Evolutionary conservation across 2,329 filamentous ascomycete genomes (phyloP), one percentile per base, ranked within the genome.

Genomic region (Bipolaris victoriae): DNA sequence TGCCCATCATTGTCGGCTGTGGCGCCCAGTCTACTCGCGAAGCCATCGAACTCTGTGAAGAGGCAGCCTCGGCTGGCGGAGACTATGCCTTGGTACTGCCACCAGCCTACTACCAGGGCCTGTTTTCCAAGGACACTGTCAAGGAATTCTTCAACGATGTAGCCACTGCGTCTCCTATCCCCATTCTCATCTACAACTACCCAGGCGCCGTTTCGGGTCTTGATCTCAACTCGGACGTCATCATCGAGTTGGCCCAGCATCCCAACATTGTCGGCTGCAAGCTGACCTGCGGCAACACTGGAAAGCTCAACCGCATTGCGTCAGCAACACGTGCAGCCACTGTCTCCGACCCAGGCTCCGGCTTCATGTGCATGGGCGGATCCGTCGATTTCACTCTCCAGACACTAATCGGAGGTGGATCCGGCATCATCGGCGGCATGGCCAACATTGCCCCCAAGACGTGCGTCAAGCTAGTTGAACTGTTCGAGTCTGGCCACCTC

Each of bases 81-180:
- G 88, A 92, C 76, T 91, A 89, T 66, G 89, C 89, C 6, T 82
- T 95, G 54, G 84, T 93, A 3, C 82, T 94, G 26, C 89, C 90
- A 10, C 90, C 90, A 3, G 86, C 86, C 49, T 94, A 93, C 79
- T 93, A 92, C 78, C 85, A 87, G 54, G 72, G 84, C 3, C 80
- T 91, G 20, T 88, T 91, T 71, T 85, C 82, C 24, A 82, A 84
- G 10, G 81, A 84, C 7, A 83, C 83, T 1, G 77, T 88, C 48
- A 73, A 86, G 46, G 81, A 84, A 24, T 91, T 87, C 76, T 93
- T 91, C 81, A 80, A 78, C 35, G 80, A 84, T 35, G 87, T 90
- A 16, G 88, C 88, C 18, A 81, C 84, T 60, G 81, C 72, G 3
- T 88, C 86, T 1, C 86, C 86, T 1, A 83, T 90, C 33, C 87